Percentiles rank a stretch among this genome's conserved stretches.
phyloP scores from a whole-genome alignment of 2,329 filamentous ascomycete species.

The Colletotrichum sp. region DNA sequence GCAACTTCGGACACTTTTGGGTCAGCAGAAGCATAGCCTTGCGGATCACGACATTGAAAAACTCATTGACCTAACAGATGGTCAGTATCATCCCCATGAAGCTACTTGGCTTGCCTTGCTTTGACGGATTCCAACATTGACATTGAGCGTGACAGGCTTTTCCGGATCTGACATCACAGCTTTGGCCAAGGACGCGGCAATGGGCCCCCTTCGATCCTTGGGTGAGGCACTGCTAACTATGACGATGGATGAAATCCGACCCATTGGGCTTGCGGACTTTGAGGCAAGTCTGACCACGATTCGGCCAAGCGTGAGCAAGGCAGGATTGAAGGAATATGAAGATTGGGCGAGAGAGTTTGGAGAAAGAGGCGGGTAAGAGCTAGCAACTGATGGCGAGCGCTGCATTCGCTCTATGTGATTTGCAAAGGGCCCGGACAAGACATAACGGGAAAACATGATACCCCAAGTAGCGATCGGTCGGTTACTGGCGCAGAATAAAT shows the following conservation, averaged over 20 bases:
- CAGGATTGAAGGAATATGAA: slow-evolving; percentile 87
- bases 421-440: neutral
- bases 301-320: slow-evolving; percentile 84
- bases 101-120: neutral
- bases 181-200: slow-evolving; percentile 95
- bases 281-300: slow-evolving; percentile 83
- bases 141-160: slow-evolving; percentile 69
- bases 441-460: neutral
- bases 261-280: slow-evolving; percentile 85
- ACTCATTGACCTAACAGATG: slow-evolving; percentile 83
- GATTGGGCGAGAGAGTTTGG: slow-evolving; percentile 95
- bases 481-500: neutral
- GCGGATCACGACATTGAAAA: slow-evolving; percentile 72
- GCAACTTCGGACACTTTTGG: slow-evolving; percentile 80
- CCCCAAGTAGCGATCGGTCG: neutral
- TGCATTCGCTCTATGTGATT: neutral
- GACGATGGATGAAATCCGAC: slow-evolving; percentile 91
- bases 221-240: slow-evolving; percentile 90
- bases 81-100: slow-evolving; percentile 50
- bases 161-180: slow-evolving; percentile 97
- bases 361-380: slow-evolving; percentile 77
- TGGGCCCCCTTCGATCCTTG: slow-evolving; percentile 90
- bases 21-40: slow-evolving; percentile 86
- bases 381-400: neutral
- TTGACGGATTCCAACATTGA: neutral